These are phyloP conservation scores for Picochlorum sp. DNA, from an alignment of 139 green algal species.

Conservation along the genomic window DNA sequence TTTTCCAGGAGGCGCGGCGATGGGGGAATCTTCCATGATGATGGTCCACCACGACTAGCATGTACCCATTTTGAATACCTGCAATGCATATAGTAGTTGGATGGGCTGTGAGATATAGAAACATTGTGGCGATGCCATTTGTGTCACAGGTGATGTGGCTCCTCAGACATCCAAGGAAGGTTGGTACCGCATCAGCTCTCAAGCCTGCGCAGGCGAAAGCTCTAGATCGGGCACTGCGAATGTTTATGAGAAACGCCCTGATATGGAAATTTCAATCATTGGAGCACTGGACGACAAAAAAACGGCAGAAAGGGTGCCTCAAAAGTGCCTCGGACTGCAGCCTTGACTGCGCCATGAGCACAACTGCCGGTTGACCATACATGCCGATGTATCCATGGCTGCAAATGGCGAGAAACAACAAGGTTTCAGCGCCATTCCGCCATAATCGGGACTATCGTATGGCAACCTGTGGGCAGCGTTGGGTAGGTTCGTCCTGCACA, in stretches of 20 bases:
- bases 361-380: neutral
- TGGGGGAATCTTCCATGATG: too few relatives aligned
- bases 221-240: conserved; percentile 71
- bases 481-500: conserved; percentile 24
- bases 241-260: conserved; percentile 60
- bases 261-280: conserved; percentile 38
- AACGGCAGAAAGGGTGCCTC: neutral
- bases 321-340: conserved; percentile 25
- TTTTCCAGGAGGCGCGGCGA: too few relatives aligned
- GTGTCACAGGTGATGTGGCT: conserved; percentile 1
- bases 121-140: too few relatives aligned
- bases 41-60: too few relatives aligned
- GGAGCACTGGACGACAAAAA: neutral
- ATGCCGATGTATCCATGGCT: too few relatives aligned
- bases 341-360: conserved; percentile 16
- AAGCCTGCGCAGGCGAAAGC: conserved; percentile 59
- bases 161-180: conserved; percentile 74
- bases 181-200: conserved; percentile 59
- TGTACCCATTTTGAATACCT: too few relatives aligned
- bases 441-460: too few relatives aligned
- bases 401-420: too few relatives aligned
- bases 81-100: too few relatives aligned
- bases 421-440: too few relatives aligned
- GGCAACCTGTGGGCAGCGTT: neutral
- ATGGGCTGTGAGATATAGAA: too few relatives aligned